These are phyloP conservation scores for Iris macrosiphon DNA, from an alignment of 106 monocot species.

Conservation along the genomic window DNA sequence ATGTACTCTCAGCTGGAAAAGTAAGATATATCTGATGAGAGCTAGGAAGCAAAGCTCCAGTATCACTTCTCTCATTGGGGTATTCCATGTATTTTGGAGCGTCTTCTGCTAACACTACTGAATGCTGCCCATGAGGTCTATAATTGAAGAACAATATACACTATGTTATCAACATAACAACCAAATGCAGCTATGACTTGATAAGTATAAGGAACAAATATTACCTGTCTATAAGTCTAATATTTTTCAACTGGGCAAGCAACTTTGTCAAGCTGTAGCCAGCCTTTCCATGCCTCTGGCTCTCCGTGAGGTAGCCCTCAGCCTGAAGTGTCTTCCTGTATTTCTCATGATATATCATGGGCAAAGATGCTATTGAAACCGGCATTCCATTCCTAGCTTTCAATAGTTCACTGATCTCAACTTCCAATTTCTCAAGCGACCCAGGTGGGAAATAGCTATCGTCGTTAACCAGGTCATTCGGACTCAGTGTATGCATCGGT, in stretches of 20 bases:
- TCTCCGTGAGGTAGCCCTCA: slow-evolving; percentile 67
- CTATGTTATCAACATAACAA: too few relatives aligned
- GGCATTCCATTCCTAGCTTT: slow-evolving; percentile 26
- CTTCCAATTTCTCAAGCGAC: slow-evolving; percentile 50
- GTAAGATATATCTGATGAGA: slow-evolving; percentile 80
- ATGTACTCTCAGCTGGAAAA: slow-evolving; percentile 71
- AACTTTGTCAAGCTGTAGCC: slow-evolving; percentile 66
- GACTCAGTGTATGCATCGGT: not conserved
- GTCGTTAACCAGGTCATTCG: slow-evolving; percentile 23
- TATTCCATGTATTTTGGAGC: slow-evolving; percentile 32
- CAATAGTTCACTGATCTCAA: slow-evolving; percentile 60
- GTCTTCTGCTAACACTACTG: slow-evolving; percentile 49
- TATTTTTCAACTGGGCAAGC: slow-evolving; percentile 44
- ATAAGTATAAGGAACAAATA: not conserved
- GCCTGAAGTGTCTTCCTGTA: slow-evolving; percentile 62
- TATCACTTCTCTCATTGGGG: slow-evolving; percentile 25
- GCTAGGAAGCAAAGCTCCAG: slow-evolving; percentile 12
- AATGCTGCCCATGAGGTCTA: slow-evolving; percentile 77
- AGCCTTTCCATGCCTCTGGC: slow-evolving; percentile 66
- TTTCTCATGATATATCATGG: slow-evolving; percentile 46
- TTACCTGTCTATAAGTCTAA: slow-evolving; percentile 62
- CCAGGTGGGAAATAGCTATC: slow-evolving; percentile 19
- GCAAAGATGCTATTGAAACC: slow-evolving; percentile 53
- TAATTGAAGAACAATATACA: not conserved
- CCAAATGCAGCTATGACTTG: not conserved